Evolutionary conservation across 2,329 filamentous ascomycete genomes (phyloP), one percentile per base, ranked within the genome.

Genomic region (Cladosporium sp.): DNA sequence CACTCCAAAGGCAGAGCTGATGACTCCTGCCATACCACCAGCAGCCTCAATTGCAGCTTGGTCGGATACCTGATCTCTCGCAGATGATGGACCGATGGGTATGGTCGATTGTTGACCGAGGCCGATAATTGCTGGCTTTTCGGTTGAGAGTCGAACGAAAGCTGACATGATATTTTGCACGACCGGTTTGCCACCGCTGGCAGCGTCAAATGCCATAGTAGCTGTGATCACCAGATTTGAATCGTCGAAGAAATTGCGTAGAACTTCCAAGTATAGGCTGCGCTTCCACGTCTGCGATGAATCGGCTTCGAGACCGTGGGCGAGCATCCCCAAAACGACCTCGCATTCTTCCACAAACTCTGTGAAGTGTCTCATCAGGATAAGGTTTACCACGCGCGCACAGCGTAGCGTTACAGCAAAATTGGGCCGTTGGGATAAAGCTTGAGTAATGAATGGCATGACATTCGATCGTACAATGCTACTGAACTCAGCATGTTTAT

Each of bases 61-160:
- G 60, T 97, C 91, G 25, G 86, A 83, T 1, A 85, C 82, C 3
- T 78, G 75, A 39, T 84, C 82, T 50, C 79, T 78, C 40, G 77
- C 79, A 34, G 80, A 79, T 44, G 80, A 79, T 4, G 83, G 81
- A 8, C 82, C 80, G 0, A 83, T 81, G 5, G 94, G 91, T 34
- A 93, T 83, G 0, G 91, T 92, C 1, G 94, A 97, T 65, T 96
- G 91, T 61, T 90, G 87, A 4, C 92, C 88, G 3, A 97, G 82
- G 0, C 94, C 94, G 61, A 99, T 97, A 24, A 96, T 80, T 0
- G 83, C 78, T 1, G 94, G 94, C 67, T 91, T 96, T 69, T 99
- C 94, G 0, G 91, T 91, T 56, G 93, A 93, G 8, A 97, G 78
- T 13, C 91, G 85, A n/a, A 97, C 94, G 68, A 99, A 92, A 0